Base-by-base conservation (phyloP, 2,329 filamentous ascomycete genomes). In the Trichoderma sp. region DNA sequence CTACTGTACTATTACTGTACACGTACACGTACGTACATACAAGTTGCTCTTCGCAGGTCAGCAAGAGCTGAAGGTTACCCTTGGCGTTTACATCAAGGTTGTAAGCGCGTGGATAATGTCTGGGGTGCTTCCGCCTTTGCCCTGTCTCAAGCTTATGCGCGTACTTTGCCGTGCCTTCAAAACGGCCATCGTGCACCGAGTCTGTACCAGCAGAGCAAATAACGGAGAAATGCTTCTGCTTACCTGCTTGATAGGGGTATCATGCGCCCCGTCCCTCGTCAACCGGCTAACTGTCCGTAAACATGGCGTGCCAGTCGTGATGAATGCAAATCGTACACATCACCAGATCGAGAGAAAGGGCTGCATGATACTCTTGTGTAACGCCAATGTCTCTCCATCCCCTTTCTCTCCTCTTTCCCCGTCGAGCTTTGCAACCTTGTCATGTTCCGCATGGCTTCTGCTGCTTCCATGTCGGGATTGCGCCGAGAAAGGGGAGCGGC, bases 91-190 rank as follows among this genome's bases (percentile, higher is more conserved):
- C 34, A 34, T 39, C 34, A 14, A 14, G 34, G 34, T 34, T 43
- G 59, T 62, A 62, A 62, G 59, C 59, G 59, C 59, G 26, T 44
- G 43, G 24, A 54, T 26, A 21, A 54, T 39, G 59, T 62, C 59
- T 24, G 59, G 48, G 48, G 56, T 59, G 45, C 55, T 45, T 45
- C n/a, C 44, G 6, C 2, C 44, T 10, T 45, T 19, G 15, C 12
- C 34, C 34, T 14, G 34, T 14, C 14, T 14, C 12, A 39, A 24
- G 10, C n/a, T 48, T 3, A 48, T 48, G 44, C 44, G 48, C 48
- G 41, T 45, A 47, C 39, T 34, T 34, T 52, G 58, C 47, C 48
- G 39, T 39, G 34, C 43, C 34, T 30, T 43, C 9, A 15, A 41
- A 24, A 19, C 30, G 39, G 51, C 50, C 19, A 39, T 28, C 26